These are phyloP conservation scores for Nissolia schottii DNA, from an alignment of 306 rosid genomes.

Conservation along the genomic window DNA sequence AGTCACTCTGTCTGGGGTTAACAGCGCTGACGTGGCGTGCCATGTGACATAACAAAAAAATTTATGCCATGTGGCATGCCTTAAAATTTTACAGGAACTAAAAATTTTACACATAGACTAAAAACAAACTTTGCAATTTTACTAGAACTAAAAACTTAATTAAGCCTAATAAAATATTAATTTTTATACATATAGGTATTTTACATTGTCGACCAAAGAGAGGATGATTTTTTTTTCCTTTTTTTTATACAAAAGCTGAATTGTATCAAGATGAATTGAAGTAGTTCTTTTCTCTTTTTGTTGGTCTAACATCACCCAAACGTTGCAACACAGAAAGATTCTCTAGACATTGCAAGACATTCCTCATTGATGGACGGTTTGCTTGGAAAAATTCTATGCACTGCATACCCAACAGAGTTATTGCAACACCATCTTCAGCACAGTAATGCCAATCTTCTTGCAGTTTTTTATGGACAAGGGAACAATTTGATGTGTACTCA, in stretches of 20 bases:
- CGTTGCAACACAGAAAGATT: constrained; percentile 15
- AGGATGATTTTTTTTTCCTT: no score
- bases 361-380: constrained; percentile 29
- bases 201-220: no score
- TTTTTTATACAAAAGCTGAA: neutral
- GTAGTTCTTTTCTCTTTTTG: constrained; percentile 20
- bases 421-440: constrained; percentile 40
- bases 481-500: constrained; percentile 45
- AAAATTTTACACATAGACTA: no score
- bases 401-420: constrained; percentile 40
- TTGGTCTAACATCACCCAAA: constrained; percentile 22
- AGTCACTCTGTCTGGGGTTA: no score
- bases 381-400: constrained; percentile 38
- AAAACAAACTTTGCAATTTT: no score
- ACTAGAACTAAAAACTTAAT: no score
- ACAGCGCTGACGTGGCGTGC: no score
- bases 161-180: no score
- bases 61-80: no score
- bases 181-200: no score
- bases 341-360: constrained; percentile 16
- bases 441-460: constrained; percentile 52
- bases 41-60: no score
- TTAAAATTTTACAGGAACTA: no score
- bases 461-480: constrained; percentile 46
- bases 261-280: neutral